These are phyloP conservation scores for Kurtzmaniella fragi DNA, from an alignment of 805 yeast species.

Conservation along the genomic window DNA sequence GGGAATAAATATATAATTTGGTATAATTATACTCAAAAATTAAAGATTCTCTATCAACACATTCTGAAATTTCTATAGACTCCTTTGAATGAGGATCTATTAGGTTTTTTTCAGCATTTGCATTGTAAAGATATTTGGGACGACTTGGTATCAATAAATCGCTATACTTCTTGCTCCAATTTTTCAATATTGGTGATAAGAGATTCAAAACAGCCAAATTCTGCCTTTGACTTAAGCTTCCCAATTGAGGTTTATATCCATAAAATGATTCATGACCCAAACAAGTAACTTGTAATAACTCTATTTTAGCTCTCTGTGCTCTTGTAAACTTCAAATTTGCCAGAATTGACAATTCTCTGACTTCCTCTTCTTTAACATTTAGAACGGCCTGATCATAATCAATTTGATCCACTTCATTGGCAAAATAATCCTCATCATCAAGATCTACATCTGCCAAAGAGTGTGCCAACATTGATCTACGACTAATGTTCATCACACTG, in stretches of 20 bases:
- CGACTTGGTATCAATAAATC: slow-evolving; percentile 48
- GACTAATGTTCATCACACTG: slow-evolving; percentile 75
- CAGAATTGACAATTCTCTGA: slow-evolving; percentile 14
- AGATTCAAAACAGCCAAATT: slow-evolving; percentile 68
- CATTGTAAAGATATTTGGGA: slow-evolving; percentile 30
- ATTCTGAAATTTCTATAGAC: slow-evolving; percentile 31
- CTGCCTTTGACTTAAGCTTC: slow-evolving; percentile 51
- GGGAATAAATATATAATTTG: slow-evolving; percentile 75
- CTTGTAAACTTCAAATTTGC: slow-evolving; percentile 48
- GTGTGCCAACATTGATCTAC: slow-evolving; percentile 72
- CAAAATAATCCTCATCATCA: slow-evolving; percentile 37
- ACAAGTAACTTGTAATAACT: slow-evolving; percentile 70
- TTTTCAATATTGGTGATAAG: slow-evolving; percentile 69
- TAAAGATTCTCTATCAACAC: slow-evolving; percentile 63
- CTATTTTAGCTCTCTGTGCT: slow-evolving; percentile 73
- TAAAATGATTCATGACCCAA: slow-evolving; percentile 82
- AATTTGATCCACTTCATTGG: slow-evolving; percentile 21
- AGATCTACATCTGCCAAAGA: slow-evolving; percentile 64
- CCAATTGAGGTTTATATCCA: slow-evolving; percentile 54
- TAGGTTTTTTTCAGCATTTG: slow-evolving; percentile 17
- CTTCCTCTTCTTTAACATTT: slow-evolving; percentile 29
- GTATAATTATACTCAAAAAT: slow-evolving; percentile 83
- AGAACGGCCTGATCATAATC: slow-evolving; percentile 23
- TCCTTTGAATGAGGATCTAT: slow-evolving; percentile 29
- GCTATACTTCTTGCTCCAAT: slow-evolving; percentile 68